phyloP scores from a whole-genome alignment of 2,329 filamentous ascomycete genomes.

The Exophiala sp. region DNA sequence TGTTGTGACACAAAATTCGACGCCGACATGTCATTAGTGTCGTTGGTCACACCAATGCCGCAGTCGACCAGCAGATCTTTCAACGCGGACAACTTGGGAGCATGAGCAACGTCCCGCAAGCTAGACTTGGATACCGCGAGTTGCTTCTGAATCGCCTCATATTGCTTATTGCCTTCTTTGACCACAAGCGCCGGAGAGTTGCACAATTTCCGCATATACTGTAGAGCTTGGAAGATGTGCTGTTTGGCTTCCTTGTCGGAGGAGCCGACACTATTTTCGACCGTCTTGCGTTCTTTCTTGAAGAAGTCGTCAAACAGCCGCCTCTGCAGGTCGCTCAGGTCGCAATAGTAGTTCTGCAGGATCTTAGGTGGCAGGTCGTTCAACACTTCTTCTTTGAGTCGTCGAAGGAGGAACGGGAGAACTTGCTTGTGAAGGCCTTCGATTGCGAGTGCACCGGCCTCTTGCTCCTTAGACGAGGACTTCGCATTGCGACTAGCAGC shows the following conservation, averaged over 20 bases:
- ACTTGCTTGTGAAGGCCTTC: conserved; percentile 99
- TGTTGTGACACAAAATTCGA: conserved; percentile 86
- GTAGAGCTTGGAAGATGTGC: conserved; percentile 97
- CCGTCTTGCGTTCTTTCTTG: conserved; percentile 84
- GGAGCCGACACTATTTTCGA: conserved; percentile 76
- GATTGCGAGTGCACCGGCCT: conserved; percentile 91
- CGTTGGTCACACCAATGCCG: conserved; percentile 72
- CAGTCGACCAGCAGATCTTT: conserved; percentile 96
- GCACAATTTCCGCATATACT: conserved; percentile 99
- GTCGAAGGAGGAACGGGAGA: conserved; percentile 88
- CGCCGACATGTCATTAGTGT: conserved; percentile 45
- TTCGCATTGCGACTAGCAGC: conserved; percentile 93
- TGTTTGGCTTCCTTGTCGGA: conserved; percentile 92
- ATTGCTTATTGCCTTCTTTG: conserved; percentile 88
- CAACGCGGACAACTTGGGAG: conserved; percentile 86
- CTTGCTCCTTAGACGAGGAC: conserved; percentile 96
- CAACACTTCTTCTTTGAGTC: conserved; percentile 94
- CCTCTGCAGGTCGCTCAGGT: conserved; percentile 89
- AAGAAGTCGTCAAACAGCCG: conserved; percentile 96
- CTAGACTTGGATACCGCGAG: conserved; percentile 75
- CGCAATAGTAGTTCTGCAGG: conserved; percentile 98
- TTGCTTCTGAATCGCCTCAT: conserved; percentile 79
- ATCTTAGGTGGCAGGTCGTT: conserved; percentile 98
- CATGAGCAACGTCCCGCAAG: conserved; percentile 80
- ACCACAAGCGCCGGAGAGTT: conserved; percentile 96